Base-by-base conservation (phyloP, 75 land plant species). In the Chamaecyparis obtusa region DNA sequence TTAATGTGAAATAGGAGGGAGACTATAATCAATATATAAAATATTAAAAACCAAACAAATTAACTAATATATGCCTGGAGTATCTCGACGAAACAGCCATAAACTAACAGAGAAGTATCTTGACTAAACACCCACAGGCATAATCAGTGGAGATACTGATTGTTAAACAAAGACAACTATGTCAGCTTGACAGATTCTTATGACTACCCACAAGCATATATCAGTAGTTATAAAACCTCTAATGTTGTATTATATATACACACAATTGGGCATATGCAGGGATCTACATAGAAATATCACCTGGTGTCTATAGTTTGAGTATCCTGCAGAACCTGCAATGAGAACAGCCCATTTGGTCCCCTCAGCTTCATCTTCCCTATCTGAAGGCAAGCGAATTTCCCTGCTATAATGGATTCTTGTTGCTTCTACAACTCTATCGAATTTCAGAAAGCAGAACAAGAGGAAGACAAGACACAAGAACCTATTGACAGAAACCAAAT, bases 321-420 rank as follows among this genome's bases (percentile, higher is more conserved):
- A 89, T 19, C 89, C 90, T 55, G 89, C 21, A 54, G 90, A 89
- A 3, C 90, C 90, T 36, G 90, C 90, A 57, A 89, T 30, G 19
- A 89, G 90, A n/a, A 89, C 85, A 82, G 90, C 90, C 90, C 90
- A 89, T 33, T 27, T 56, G 10, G 89, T 89, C 30, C 90, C 89
- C 32, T 9, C 86, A 27, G 11, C 39, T 5, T 13, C 46, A 39
- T 80, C 49, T 43, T 43, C 49, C 44, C 48, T 24, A 21, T 80
- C 83, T 41, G 49, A 21, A 16, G 82, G n/a, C n/a, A 80, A 37
- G 27, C 4, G 48, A 80, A 80, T 81, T 46, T n/a, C 48, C 33
- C 49, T 44, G 46, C 46, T 24, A 27, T 46, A 80, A 80, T 80
- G 83, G 46, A 80, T 41, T 43, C 83, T 19, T 43, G 83, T 24